Conservation (phyloP, 208 protist genomes). For the Wallacemonas sp. region DNA sequence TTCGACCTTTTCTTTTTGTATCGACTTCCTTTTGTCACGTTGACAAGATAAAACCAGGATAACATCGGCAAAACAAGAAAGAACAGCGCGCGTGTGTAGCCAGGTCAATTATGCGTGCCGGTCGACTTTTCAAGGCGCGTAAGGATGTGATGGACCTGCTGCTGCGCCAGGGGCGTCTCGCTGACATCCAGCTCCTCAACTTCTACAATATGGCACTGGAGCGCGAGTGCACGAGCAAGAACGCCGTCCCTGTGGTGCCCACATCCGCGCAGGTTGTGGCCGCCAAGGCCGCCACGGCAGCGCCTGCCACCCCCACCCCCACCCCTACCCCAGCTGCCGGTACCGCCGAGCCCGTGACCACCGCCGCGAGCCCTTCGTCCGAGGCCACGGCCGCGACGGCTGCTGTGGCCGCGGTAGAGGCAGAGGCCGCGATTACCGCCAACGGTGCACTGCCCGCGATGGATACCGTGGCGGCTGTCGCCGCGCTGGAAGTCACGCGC, state of each 20-base stretch:
- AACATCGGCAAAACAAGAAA: neutral
- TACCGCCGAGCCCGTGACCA: slow-evolving; percentile 6
- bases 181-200: slow-evolving; percentile 68
- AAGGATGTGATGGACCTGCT: slow-evolving; percentile 68
- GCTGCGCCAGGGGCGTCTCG: slow-evolving; percentile 56
- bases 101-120: slow-evolving; percentile 37
- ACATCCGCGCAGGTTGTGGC: neutral
- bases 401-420: neutral
- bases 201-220: slow-evolving; percentile 58
- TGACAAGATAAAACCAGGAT: neutral
- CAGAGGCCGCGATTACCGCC: neutral
- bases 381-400: neutral
- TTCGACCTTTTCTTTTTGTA: too few relatives aligned
- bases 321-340: too few relatives aligned
- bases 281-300: neutral
- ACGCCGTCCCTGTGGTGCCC: neutral
- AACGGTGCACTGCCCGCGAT: neutral
- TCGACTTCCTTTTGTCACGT: slow-evolving; percentile 8
- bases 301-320: too few relatives aligned
- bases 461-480: neutral
- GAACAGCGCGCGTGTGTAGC: too few relatives aligned
- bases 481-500: slow-evolving; percentile 1
- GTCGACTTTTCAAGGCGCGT: slow-evolving; percentile 28
- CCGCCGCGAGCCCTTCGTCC: too few relatives aligned
- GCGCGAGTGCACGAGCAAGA: slow-evolving; percentile 17